A percentile compares a stretch with the other conserved stretches of the same genome.
Conservation (phyloP, 1,284 basidiomycete species). For the Amylostereum chailletii region DNA sequence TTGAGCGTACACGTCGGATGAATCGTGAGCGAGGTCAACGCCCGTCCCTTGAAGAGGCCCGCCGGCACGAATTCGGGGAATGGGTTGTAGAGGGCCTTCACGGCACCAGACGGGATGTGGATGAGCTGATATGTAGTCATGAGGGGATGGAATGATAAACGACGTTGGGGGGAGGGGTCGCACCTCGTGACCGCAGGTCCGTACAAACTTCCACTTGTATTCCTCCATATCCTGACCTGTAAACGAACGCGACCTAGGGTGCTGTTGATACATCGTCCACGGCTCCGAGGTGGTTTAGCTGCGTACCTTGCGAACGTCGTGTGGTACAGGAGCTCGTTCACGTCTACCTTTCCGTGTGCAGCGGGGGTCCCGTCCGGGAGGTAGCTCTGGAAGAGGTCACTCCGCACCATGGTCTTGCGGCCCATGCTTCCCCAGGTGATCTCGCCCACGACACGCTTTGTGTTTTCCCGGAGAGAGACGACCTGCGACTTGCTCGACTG, state of each 20-base stretch:
- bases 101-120: constrained; percentile 7
- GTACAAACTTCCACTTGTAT: constrained; percentile 36
- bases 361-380: constrained; percentile 10
- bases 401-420: constrained; percentile 33
- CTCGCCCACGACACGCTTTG: constrained; percentile 35
- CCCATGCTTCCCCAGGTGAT: constrained; percentile 37
- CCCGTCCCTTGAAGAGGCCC: constrained; percentile 38
- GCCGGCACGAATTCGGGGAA: constrained; percentile 19
- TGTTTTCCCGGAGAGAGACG: constrained; percentile 27
- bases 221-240: constrained; percentile 38
- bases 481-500: constrained; percentile 26
- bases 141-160: not conserved
- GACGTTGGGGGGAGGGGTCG: constrained; percentile 24
- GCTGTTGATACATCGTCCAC: not conserved
- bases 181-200: constrained; percentile 27
- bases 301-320: constrained; percentile 37
- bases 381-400: constrained; percentile 28
- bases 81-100: constrained; percentile 10
- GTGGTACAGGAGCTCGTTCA: constrained; percentile 37
- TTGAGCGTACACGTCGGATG: constrained; percentile 33
- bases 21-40: constrained; percentile 34
- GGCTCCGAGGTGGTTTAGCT: not conserved
- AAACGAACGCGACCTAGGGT: constrained; percentile 37
- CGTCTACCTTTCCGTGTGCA: constrained; percentile 16
- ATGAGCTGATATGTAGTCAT: constrained; percentile 4